Conservation (phyloP, 1,284 basidiomycete genomes). For the Cerrena zonata region DNA sequence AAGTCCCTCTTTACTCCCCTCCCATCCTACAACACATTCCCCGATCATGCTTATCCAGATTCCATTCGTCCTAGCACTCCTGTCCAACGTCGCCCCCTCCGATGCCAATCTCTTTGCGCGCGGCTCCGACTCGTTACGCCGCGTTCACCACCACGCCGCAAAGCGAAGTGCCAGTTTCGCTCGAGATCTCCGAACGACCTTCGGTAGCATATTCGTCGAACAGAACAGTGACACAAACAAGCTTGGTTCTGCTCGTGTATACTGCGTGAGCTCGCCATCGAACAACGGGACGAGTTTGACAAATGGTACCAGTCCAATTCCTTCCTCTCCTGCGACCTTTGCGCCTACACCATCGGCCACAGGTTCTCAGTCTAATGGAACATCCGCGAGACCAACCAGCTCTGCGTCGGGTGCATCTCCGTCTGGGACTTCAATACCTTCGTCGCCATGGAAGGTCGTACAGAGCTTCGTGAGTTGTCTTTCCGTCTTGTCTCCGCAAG, state of each 20-base stretch:
- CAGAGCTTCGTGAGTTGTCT: conserved; percentile 26
- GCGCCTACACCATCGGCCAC: conserved; percentile 13
- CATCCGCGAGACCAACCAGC: not conserved
- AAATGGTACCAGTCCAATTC: conserved; percentile 10
- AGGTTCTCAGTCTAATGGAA: conserved; percentile 1
- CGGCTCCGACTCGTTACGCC: conserved; percentile 30
- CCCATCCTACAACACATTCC: not conserved
- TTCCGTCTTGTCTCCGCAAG: not conserved
- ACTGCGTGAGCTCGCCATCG: conserved; percentile 25
- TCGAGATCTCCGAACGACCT: conserved; percentile 59
- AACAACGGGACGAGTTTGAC: conserved; percentile 11
- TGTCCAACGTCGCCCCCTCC: conserved; percentile 27
- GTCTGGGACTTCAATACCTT: conserved; percentile 14
- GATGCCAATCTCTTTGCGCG: conserved; percentile 36
- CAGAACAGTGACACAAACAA: conserved; percentile 13
- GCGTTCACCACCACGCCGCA: conserved; percentile 37
- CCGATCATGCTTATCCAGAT: conserved; percentile 21
- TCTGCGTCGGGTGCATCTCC: conserved; percentile 13
- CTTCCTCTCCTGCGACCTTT: conserved; percentile 12
- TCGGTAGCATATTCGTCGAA: conserved; percentile 38
- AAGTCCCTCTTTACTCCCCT: conserved; percentile 1
- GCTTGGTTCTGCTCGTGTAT: conserved; percentile 17
- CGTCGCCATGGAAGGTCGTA: conserved; percentile 26
- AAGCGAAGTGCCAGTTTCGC: conserved; percentile 55
- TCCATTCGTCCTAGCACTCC: conserved; percentile 22